These are phyloP conservation scores for Pogostemon cablin DNA, from an alignment of 257 asterid species.

Conservation along the genomic window DNA sequence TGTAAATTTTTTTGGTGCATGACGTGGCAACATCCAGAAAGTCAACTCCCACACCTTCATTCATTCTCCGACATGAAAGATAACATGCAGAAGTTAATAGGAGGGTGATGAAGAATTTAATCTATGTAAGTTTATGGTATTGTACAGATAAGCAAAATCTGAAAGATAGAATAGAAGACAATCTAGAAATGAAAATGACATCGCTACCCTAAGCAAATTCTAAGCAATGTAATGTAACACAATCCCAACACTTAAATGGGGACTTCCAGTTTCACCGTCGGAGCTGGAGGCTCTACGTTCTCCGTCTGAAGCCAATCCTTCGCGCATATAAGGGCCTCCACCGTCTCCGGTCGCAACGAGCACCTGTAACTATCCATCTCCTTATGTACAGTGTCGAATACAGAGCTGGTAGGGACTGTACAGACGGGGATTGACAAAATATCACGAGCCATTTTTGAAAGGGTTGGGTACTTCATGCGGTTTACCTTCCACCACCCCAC, in stretches of 20 bases:
- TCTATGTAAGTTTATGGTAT: conserved; percentile 33
- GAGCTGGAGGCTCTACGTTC: conserved; percentile 39
- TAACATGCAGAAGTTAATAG: too few species aligned
- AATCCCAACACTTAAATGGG: conserved; percentile 51
- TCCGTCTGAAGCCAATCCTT: conserved; percentile 84
- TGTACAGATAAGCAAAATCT: conserved; percentile 34
- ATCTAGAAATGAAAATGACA: conserved; percentile 20
- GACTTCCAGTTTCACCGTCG: conserved; percentile 67
- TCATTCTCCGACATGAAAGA: too few species aligned
- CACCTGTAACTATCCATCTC: conserved; percentile 90
- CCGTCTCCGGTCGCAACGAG: conserved; percentile 79
- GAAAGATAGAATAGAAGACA: conserved; percentile 24
- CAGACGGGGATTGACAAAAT: conserved; percentile 86
- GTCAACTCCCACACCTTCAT: too few species aligned
- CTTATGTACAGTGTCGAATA: conserved; percentile 70
- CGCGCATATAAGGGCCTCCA: conserved; percentile 89
- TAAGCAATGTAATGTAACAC: background rate
- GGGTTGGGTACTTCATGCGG: conserved; percentile 81
- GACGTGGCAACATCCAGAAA: too few species aligned
- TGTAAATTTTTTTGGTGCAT: too few species aligned
- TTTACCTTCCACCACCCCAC: conserved; percentile 94
- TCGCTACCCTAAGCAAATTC: conserved; percentile 29
- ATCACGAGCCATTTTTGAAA: conserved; percentile 93
- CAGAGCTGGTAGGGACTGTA: conserved; percentile 55
- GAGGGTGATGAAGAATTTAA: background rate